These are phyloP conservation scores for Rhododendron simsii DNA, from an alignment of 148 eudicot genomes.

Conservation along the genomic window DNA sequence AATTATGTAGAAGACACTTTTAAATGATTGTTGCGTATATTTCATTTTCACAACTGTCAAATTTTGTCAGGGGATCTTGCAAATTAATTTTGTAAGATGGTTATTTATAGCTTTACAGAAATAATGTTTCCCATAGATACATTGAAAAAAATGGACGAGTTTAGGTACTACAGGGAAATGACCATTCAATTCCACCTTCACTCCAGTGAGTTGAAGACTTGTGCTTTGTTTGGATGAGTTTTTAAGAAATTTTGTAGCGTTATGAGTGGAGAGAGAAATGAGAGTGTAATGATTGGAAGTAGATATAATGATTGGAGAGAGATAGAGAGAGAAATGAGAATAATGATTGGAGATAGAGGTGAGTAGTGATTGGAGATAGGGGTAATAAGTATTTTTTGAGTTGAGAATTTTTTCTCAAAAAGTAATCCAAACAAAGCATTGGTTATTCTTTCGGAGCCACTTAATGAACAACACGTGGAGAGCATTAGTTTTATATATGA, in stretches of 20 bases:
- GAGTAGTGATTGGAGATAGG: too few species aligned
- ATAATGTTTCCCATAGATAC: neutral
- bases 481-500: too few species aligned
- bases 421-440: too few species aligned
- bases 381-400: too few species aligned
- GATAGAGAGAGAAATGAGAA: too few species aligned
- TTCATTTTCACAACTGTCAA: neutral
- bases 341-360: too few species aligned
- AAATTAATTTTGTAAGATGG: neutral
- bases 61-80: neutral
- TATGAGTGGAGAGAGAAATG: too few species aligned
- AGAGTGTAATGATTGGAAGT: too few species aligned
- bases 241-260: too few species aligned
- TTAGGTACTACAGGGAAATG: neutral
- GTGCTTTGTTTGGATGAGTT: too few species aligned
- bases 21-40: neutral
- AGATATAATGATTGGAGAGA: too few species aligned
- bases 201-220: neutral
- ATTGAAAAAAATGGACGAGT: neutral
- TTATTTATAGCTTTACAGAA: neutral
- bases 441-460: neutral
- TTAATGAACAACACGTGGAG: neutral
- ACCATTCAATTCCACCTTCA: neutral
- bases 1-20: neutral
- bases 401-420: too few species aligned